Evolutionary conservation across 257 asterid species (phyloP).

Genomic region (Linderniella brevidens): DNA sequence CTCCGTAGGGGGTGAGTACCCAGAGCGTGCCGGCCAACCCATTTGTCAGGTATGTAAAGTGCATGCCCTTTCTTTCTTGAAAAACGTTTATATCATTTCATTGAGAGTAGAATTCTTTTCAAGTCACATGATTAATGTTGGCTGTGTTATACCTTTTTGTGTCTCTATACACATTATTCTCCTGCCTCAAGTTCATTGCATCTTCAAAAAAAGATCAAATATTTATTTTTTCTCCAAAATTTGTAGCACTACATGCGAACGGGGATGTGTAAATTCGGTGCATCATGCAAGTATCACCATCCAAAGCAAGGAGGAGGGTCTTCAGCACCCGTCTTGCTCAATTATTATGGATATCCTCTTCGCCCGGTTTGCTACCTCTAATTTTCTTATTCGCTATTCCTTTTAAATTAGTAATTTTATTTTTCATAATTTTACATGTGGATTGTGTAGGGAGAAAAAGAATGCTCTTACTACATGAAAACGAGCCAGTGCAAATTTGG

Average conservation of each 20-base stretch:
- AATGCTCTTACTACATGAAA: conserved; percentile 66
- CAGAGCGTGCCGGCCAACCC: conserved; percentile 69
- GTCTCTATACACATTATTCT: no score
- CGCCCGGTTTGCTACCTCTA: conserved; percentile 44
- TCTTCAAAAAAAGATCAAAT: no score
- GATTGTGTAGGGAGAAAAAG: conserved; percentile 67
- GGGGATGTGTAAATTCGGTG: conserved; percentile 81
- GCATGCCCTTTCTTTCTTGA: no score
- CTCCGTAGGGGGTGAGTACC: conserved; percentile 49
- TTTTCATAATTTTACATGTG: not conserved
- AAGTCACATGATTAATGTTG: no score
- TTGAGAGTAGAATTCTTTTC: no score
- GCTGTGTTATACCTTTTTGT: no score
- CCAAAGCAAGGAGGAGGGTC: conserved; percentile 82
- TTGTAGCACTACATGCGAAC: conserved; percentile 78
- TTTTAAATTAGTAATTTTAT: no score
- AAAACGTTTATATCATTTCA: no score
- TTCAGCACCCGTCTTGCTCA: conserved; percentile 39
- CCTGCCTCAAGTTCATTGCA: no score
- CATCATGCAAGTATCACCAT: conserved; percentile 91
- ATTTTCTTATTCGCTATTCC: conserved; percentile 1
- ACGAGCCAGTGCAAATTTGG: conserved; percentile 91
- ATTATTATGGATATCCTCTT: conserved; percentile 58
- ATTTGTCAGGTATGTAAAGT: conserved; percentile 50
- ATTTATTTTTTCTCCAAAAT: not conserved